Evolutionary conservation across 2,329 filamentous ascomycete genomes (phyloP), one percentile per base, ranked within the genome.

Genomic region (Byssochlamys sp.): DNA sequence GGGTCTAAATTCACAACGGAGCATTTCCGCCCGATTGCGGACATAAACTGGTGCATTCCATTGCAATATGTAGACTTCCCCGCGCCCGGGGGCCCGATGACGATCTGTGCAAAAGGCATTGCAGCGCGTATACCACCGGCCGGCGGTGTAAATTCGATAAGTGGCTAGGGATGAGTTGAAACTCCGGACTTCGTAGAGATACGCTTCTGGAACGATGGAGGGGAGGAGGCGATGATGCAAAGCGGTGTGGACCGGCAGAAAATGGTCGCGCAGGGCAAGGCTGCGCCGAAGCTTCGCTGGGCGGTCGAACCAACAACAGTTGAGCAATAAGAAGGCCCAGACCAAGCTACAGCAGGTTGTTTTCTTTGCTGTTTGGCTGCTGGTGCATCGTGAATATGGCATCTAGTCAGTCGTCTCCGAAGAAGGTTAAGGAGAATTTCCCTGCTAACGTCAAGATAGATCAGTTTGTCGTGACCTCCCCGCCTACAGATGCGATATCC

Each of bases 51-150:
- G 70, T 96, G 90, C 89, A 99, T 96, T 70, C 94, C 94, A 84
- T 97, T 90, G 79, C 92, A 97, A 73, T 96, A 96, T 6, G 94
- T 99, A 63, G 91, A 96, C 78, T 99, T 99, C 60, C 94, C 94
- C 29, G 91, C 86, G 67, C 94, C 94, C 5, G 94, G 94, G 64
- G 91, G 92, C n/a, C 94, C 94, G 66, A 96, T 85, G 39, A 96
- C 85, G 50, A 96, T 85, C 77, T 95, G 89, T n/a, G 78, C 80
- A 59, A 84, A 83, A 4, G 81, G 81, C 80, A 83, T 82, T 52
- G 51, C 67, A 55, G 52, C n/a, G 33, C 26, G 14, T 53, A 24
- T 26, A 53, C 45, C 48, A 52, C 48, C 45, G 6, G 31, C n/a
- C 19, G 25, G 35, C 12, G 19, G 31, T 11, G 53, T 55, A 14